phyloP scores from a whole-genome alignment of 164 flowering plant genomes.

The Umbilicus rupestris region DNA sequence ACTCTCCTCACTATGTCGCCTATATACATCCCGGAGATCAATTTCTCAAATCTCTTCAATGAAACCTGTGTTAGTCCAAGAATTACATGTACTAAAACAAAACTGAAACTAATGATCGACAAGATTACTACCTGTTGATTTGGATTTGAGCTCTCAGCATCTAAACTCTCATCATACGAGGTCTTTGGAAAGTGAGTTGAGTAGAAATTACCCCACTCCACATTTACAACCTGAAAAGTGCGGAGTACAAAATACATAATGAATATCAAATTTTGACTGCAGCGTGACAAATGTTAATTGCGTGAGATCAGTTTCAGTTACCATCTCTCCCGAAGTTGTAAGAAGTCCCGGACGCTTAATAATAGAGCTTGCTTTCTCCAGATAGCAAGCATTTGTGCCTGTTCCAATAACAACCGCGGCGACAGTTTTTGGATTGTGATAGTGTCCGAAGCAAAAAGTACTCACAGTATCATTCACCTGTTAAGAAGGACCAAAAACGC shows the following conservation, averaged over 20 bases:
- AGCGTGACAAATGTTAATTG: neutral
- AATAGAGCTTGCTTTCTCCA: conserved; percentile 78
- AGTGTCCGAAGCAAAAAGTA: conserved; percentile 80
- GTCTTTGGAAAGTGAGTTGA: conserved; percentile 84
- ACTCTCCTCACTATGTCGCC: conserved; percentile 95
- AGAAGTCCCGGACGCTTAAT: conserved; percentile 79
- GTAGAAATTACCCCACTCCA: conserved; percentile 96
- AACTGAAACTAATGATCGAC: neutral
- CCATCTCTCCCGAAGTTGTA: conserved; percentile 75
- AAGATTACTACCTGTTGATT: conserved; percentile 56
- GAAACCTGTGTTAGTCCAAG: conserved; percentile 3
- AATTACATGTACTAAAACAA: neutral
- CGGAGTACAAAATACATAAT: neutral
- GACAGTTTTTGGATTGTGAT: conserved; percentile 78
- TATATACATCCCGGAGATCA: conserved; percentile 95
- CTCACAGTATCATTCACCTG: conserved; percentile 96
- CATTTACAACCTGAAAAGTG: conserved; percentile 59
- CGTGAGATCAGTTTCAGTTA: conserved; percentile 17
- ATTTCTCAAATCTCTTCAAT: conserved; percentile 87
- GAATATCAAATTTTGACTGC: neutral
- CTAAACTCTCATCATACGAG: conserved; percentile 63
- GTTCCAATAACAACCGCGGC: conserved; percentile 91
- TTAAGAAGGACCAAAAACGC: conserved; percentile 2
- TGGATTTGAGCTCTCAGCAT: conserved; percentile 72
- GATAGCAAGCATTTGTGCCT: conserved; percentile 91